Conservation (phyloP, 2,329 filamentous ascomycete genomes). For the Ceratocystis lukuohia region DNA sequence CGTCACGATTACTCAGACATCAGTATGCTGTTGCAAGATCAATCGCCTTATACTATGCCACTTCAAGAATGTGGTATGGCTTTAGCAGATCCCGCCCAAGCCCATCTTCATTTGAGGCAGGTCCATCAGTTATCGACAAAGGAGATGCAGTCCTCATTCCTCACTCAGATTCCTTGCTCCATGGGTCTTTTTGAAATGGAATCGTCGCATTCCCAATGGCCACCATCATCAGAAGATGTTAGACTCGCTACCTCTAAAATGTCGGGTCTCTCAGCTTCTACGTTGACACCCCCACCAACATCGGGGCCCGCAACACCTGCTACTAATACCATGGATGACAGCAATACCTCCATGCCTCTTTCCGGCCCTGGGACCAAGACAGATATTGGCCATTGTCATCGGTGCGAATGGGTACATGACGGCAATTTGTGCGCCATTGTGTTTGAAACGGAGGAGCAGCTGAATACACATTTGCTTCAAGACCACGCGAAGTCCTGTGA, state of each 20-base stretch:
- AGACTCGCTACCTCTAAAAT: neutral
- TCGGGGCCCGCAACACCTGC: conserved; percentile 11
- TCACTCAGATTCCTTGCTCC: conserved; percentile 16
- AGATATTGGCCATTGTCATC: neutral
- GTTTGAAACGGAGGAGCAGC: conserved; percentile 34
- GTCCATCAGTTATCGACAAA: conserved; percentile 18
- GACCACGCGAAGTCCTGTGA: conserved; percentile 36
- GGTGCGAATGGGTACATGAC: conserved; percentile 17
- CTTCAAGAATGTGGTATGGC: conserved; percentile 20
- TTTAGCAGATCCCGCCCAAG: conserved; percentile 18
- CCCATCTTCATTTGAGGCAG: conserved; percentile 17
- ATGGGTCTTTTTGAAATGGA: conserved; percentile 16
- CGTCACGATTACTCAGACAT: conserved; percentile 20
- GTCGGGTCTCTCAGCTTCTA: neutral
- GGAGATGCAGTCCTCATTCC: conserved; percentile 15
- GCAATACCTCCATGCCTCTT: neutral
- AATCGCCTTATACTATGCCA: conserved; percentile 9
- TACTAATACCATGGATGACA: conserved; percentile 3
- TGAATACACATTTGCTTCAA: conserved; percentile 43
- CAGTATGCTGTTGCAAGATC: conserved; percentile 14
- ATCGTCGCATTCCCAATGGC: conserved; percentile 14
- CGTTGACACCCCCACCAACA: conserved; percentile 1
- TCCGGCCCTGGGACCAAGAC: neutral
- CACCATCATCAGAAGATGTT: neutral
- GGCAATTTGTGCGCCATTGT: conserved; percentile 26